Percentiles rank a stretch among this genome's conserved stretches.
These are phyloP conservation scores for Geopyxis carbonaria DNA, from an alignment of 495 filamentous ascomycete genomes.

Conservation along the genomic window DNA sequence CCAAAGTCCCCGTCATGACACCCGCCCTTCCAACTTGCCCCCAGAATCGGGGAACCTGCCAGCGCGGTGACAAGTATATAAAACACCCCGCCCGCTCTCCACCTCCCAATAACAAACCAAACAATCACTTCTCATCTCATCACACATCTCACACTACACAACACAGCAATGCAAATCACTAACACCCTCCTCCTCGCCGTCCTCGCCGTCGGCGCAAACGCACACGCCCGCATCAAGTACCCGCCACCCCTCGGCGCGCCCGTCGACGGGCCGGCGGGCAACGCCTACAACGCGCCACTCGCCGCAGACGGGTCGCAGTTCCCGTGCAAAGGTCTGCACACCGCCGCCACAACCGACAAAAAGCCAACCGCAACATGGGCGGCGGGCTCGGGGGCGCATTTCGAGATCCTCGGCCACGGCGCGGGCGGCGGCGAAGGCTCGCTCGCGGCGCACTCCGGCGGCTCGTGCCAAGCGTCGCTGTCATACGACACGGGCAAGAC, in stretches of 20 bases:
- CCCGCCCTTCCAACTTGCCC: no score
- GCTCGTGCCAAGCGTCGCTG: conserved; percentile 32
- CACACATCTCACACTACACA: background rate
- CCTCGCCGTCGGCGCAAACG: conserved; percentile 9
- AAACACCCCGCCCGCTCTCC: no score
- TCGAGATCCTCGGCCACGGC: conserved; percentile 29
- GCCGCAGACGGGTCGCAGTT: conserved; percentile 23
- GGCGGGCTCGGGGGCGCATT: conserved; percentile 31
- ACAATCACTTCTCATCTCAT: no score
- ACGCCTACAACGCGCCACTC: conserved; percentile 17
- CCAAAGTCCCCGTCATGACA: no score
- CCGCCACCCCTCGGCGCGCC: conserved; percentile 15
- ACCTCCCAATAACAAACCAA: no score
- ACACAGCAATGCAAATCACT: background rate
- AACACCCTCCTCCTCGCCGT: conserved; percentile 5
- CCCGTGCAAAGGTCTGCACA: conserved; percentile 33
- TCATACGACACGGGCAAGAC: conserved; percentile 28
- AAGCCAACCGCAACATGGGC: conserved; percentile 30
- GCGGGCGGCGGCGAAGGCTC: conserved; percentile 20
- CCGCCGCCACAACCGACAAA: conserved; percentile 13
- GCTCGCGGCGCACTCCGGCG: conserved; percentile 29
- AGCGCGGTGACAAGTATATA: no score
- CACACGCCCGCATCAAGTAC: conserved; percentile 14
- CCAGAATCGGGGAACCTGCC: no score
- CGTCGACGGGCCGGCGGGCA: conserved; percentile 9